Base-by-base conservation (phyloP, 78 protist genomes). In the Tieghemostelium lacteum region DNA sequence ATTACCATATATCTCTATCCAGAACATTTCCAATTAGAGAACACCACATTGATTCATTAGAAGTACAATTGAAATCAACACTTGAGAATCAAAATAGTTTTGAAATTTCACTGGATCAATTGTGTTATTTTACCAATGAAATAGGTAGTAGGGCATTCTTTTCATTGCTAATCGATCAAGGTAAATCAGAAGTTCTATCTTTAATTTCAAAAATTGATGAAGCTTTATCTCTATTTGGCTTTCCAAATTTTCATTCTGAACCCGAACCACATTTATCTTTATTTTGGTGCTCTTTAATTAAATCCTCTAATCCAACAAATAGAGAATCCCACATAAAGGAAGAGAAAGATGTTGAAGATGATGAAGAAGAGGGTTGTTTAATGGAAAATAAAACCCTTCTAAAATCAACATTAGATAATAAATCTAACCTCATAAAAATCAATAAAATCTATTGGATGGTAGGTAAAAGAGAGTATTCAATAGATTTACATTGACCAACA, bases 21-120 rank as follows among this genome's bases (percentile, higher is more conserved):
- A 52, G 78, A 66, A 60, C 67, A 58, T 83, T 83, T 58, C 70
- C 91, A 69, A 83, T 83, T 24, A 37, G 91, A 39, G 91, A 83
- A 42, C 91, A 83, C 65, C 91, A 83, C 10, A 83, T 83, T 33
- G 91, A 83, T 39, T 31, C 72, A 0, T 69, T 69, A n/a, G 3
- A 45, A 40, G 45, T 54, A 1, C 66, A 83, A 70, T 22, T 83
- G 29, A 60, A 36, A 34, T 33, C 42, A 22, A n/a, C 36, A 17
- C 29, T 83, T 33, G 36, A 34, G 31, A 55, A 60, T 58, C 33
- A 17, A 42, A 49, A 70, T 40, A 20, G 37, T 39, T 49, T 45
- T 28, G 37, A 50, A 16, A 71, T 71, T 31, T 29, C 33, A 50
- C 20, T 71, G 26, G 10, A 24, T 8, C 26, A 36, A 29, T 19